Conservation (phyloP, 2,329 filamentous ascomycete species). For the Apiospora marii region DNA sequence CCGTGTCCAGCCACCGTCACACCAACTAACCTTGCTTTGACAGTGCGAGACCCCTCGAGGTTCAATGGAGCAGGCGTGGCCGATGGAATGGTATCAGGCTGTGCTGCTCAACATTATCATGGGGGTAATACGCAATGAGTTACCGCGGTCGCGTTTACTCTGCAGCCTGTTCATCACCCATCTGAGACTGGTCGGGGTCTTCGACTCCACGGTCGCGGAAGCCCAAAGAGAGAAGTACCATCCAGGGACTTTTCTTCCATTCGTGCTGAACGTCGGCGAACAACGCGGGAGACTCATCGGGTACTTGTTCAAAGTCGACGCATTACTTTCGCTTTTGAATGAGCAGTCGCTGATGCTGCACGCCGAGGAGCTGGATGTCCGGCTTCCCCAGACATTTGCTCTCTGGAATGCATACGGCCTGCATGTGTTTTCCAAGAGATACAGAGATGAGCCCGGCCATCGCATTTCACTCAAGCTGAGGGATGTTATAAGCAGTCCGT, state of each 20-base stretch:
- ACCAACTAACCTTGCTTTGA: neutral
- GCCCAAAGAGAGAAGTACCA: slow-evolving; percentile 14
- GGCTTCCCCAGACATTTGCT: slow-evolving; percentile 21
- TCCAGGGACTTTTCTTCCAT: slow-evolving; percentile 23
- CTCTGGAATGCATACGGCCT: slow-evolving; percentile 20
- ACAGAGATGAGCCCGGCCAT: neutral
- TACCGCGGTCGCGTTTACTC: slow-evolving; percentile 1
- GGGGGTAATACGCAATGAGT: neutral
- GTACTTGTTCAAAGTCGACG: slow-evolving; percentile 25
- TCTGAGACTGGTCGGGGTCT: slow-evolving; percentile 22
- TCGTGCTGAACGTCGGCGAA: neutral
- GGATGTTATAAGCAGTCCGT: neutral
- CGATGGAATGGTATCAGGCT: slow-evolving; percentile 15
- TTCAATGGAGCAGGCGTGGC: slow-evolving; percentile 12
- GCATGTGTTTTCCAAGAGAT: neutral
- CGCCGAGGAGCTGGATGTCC: slow-evolving; percentile 22
- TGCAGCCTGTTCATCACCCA: slow-evolving; percentile 22
- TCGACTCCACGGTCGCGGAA: neutral
- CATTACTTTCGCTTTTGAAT: slow-evolving; percentile 7
- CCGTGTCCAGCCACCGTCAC: too few relatives aligned
- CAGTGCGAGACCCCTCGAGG: neutral
- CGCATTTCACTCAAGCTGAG: neutral
- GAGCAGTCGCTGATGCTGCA: slow-evolving; percentile 12
- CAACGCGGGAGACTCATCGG: slow-evolving; percentile 8
- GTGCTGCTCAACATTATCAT: slow-evolving; percentile 22